phyloP scores from a whole-genome alignment of 129 eudicot species.

The Ambrosia trifida region DNA sequence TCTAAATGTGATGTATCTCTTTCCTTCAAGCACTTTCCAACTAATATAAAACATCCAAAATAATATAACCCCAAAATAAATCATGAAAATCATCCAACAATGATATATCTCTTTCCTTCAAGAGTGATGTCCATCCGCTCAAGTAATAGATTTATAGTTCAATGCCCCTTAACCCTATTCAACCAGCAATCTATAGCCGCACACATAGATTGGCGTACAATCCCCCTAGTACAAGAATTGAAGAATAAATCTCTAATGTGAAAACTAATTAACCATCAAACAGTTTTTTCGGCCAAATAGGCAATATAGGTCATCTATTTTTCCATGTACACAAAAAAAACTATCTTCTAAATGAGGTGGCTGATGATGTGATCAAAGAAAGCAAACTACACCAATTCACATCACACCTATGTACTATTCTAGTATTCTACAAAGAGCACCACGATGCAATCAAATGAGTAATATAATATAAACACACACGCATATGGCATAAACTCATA shows the following conservation, averaged over 20 bases:
- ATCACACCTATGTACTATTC: not conserved
- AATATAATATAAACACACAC: not conserved
- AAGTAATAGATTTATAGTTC: too few species aligned
- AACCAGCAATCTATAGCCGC: not conserved
- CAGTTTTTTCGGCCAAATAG: not conserved
- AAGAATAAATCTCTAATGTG: conserved; percentile 13
- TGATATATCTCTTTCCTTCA: too few species aligned
- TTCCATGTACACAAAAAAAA: too few species aligned
- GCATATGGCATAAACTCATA: conserved; percentile 19
- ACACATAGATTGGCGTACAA: not conserved
- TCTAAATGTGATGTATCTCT: too few species aligned
- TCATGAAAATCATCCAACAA: too few species aligned
- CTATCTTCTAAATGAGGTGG: not conserved
- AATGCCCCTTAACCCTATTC: not conserved
- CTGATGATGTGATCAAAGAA: conserved; percentile 9
- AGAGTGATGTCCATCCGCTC: too few species aligned
- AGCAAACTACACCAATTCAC: conserved; percentile 20
- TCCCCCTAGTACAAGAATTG: not conserved
- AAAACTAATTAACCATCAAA: not conserved
- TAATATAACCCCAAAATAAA: too few species aligned
- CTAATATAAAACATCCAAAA: too few species aligned
- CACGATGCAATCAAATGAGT: not conserved
- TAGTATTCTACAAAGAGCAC: not conserved
- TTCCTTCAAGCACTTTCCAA: too few species aligned
- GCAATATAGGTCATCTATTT: too few species aligned